These are phyloP conservation scores for Exsudoporus frostii DNA, from an alignment of 768 basidiomycete genomes.

Conservation along the genomic window DNA sequence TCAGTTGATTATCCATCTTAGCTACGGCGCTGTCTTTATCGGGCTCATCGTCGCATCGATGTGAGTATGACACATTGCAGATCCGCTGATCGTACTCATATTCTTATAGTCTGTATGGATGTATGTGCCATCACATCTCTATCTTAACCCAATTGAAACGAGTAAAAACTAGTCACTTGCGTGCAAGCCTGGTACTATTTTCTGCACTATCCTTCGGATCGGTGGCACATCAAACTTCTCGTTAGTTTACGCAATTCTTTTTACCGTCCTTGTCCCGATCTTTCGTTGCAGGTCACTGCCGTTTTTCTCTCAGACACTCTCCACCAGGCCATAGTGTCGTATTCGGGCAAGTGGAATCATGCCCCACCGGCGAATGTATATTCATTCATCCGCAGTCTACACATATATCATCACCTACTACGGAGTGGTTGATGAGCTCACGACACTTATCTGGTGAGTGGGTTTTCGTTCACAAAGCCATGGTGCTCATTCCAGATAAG, in stretches of 20 bases:
- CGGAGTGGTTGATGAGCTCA: conserved; percentile 28
- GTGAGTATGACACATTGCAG: conserved; percentile 33
- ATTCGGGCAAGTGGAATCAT: conserved; percentile 37
- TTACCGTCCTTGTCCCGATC: background rate
- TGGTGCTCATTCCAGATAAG: conserved; percentile 9
- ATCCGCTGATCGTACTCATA: conserved; percentile 1
- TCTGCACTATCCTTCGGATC: conserved; percentile 45
- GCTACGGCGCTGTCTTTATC: conserved; percentile 50
- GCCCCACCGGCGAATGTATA: background rate
- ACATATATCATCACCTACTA: conserved; percentile 46
- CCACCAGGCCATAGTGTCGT: conserved; percentile 53
- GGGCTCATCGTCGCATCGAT: conserved; percentile 48
- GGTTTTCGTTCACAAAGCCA: background rate
- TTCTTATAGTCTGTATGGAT: conserved; percentile 45
- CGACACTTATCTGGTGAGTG: conserved; percentile 41
- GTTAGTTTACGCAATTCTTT: conserved; percentile 30
- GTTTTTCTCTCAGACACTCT: conserved; percentile 50
- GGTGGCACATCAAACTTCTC: conserved; percentile 45
- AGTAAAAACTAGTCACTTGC: conserved; percentile 41
- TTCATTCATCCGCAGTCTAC: conserved; percentile 37
- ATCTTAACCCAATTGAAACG: background rate
- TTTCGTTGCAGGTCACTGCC: conserved; percentile 40
- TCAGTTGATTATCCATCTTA: conserved; percentile 15
- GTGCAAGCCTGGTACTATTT: conserved; percentile 58
- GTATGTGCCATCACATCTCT: conserved; percentile 26